Percentiles rank a stretch among this genome's conserved stretches.
Evolutionary conservation across 1,284 basidiomycete species (phyloP).

Genomic region (Cryptococcus maquisensis): DNA sequence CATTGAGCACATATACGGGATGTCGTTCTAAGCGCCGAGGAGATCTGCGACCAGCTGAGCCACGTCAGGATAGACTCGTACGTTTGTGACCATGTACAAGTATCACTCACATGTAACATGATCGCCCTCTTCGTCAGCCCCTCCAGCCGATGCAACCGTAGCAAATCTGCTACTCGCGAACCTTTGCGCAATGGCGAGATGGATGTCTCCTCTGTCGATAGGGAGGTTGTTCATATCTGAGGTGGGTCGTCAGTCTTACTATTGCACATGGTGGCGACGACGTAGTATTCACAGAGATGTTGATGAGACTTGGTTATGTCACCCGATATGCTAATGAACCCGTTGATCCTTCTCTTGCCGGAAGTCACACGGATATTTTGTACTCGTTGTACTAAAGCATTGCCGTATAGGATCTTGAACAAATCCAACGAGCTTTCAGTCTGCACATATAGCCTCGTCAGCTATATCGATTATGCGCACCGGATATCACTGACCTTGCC

Average conservation of each 20-base stretch:
- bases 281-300: slow-evolving; percentile 76
- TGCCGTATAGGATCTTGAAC: slow-evolving; percentile 32
- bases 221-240: slow-evolving; percentile 79
- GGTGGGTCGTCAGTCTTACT: not conserved
- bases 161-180: slow-evolving; percentile 52
- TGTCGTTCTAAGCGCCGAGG: slow-evolving; percentile 66
- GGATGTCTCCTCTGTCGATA: slow-evolving; percentile 63
- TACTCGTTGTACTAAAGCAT: slow-evolving; percentile 49
- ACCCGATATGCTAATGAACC: slow-evolving; percentile 75
- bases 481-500: slow-evolving; percentile 52
- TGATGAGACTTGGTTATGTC: slow-evolving; percentile 71
- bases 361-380: slow-evolving; percentile 59
- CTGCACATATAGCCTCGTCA: slow-evolving; percentile 5
- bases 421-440: slow-evolving; percentile 16
- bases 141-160: slow-evolving; percentile 9
- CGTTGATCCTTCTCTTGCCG: slow-evolving; percentile 60
- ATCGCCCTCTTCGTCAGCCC: slow-evolving; percentile 6
- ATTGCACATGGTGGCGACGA: not conserved
- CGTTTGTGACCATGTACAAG: not conserved
- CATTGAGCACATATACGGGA: slow-evolving; percentile 73
- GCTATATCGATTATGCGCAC: not conserved
- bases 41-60: slow-evolving; percentile 55
- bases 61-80: not conserved
- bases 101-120: not conserved
- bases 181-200: slow-evolving; percentile 61